phyloP scores from a whole-genome alignment of 1,284 basidiomycete species.

The Vanrija pseudolonga region DNA sequence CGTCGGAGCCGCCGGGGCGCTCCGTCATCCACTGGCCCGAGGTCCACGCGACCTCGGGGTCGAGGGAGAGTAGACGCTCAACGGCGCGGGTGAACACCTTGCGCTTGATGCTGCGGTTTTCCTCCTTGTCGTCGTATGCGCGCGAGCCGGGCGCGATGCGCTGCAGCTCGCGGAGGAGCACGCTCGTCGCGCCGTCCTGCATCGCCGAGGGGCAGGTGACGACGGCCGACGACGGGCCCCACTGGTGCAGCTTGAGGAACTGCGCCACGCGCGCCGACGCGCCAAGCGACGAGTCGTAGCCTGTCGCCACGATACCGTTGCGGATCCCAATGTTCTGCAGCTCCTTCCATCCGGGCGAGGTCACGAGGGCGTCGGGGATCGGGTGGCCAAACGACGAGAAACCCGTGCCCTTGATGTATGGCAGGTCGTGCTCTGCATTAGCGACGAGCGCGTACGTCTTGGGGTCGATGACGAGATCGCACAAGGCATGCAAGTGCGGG shows the following conservation, averaged over 20 bases:
- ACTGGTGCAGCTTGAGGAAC: slow-evolving; percentile 14
- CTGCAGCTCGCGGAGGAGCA: slow-evolving; percentile 3
- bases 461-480: slow-evolving; percentile 2
- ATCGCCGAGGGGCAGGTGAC: slow-evolving; percentile 14
- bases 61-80: slow-evolving; percentile 22
- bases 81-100: slow-evolving; percentile 7
- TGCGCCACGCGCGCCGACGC: slow-evolving; percentile 14
- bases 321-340: slow-evolving; percentile 13
- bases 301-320: slow-evolving; percentile 12
- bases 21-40: slow-evolving; percentile 84
- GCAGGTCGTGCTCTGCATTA: slow-evolving; percentile 17
- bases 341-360: slow-evolving; percentile 11
- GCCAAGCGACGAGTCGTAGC: slow-evolving; percentile 6
- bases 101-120: not conserved
- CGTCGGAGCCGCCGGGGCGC: slow-evolving; percentile 72
- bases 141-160: not conserved
- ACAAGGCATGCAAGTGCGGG: not conserved
- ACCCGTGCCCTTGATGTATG: slow-evolving; percentile 8
- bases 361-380: slow-evolving; percentile 8
- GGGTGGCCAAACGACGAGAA: slow-evolving; percentile 14
- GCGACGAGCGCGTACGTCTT: slow-evolving; percentile 2
- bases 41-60: slow-evolving; percentile 62
- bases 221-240: slow-evolving; percentile 6
- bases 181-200: slow-evolving; percentile 15
- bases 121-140: not conserved